These are phyloP conservation scores for Boletus speciosus DNA, from an alignment of 768 basidiomycete species.

Conservation along the genomic window DNA sequence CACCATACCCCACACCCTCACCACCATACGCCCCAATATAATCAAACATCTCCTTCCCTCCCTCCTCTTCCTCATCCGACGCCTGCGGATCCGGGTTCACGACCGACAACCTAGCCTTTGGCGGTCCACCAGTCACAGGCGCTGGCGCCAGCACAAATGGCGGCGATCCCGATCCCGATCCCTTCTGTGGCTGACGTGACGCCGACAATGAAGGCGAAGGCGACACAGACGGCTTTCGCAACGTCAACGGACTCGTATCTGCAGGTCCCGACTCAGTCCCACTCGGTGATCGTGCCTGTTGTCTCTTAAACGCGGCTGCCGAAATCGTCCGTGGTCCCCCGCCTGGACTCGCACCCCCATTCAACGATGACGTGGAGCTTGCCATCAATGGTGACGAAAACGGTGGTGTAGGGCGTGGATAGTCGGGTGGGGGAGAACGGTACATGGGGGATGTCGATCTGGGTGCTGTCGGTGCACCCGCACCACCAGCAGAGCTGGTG, in stretches of 20 bases:
- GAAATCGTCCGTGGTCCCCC: conserved; percentile 56
- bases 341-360: conserved; percentile 27
- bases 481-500: not conserved
- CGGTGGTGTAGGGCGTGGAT: conserved; percentile 36
- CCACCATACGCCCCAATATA: conserved; percentile 54
- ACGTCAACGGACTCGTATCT: conserved; percentile 46
- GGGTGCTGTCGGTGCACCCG: not conserved
- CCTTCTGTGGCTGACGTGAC: not conserved
- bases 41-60: conserved; percentile 43
- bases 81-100: conserved; percentile 27
- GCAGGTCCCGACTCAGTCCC: conserved; percentile 23
- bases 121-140: not conserved
- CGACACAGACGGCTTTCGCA: conserved; percentile 43
- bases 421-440: conserved; percentile 43
- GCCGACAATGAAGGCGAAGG: conserved; percentile 29
- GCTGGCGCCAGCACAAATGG: conserved; percentile 30
- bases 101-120: conserved; percentile 22
- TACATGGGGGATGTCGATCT: conserved; percentile 2
- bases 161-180: conserved; percentile 9
- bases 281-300: conserved; percentile 35
- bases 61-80: conserved; percentile 31
- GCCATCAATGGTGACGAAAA: conserved; percentile 30
- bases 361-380: conserved; percentile 35
- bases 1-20: conserved; percentile 35
- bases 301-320: conserved; percentile 71